A percentile compares a stretch with the other conserved stretches of the same genome.
Evolutionary conservation across 1,284 basidiomycete genomes (phyloP).

Genomic region (Sphaerobolus stellatus): DNA sequence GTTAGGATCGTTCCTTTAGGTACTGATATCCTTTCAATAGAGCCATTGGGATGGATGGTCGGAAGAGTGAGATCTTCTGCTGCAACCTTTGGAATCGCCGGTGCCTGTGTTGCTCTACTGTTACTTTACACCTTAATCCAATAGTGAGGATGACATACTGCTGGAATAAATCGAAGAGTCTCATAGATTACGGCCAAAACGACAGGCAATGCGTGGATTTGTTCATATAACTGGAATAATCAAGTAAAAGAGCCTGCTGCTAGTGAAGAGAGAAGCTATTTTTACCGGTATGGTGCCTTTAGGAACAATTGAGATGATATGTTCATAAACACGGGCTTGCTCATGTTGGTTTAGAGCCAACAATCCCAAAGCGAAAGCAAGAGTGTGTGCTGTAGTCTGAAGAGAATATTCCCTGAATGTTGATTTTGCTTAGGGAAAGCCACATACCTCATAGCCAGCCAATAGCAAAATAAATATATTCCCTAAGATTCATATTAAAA

Average conservation of each 20-base stretch:
- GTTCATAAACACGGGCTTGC: conserved; percentile 58
- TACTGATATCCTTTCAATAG: conserved; percentile 40
- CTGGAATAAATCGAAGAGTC: conserved; percentile 58
- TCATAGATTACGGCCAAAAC: conserved; percentile 57
- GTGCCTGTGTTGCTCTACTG: conserved; percentile 30
- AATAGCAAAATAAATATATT: conserved; percentile 60
- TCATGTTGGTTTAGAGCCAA: conserved; percentile 57
- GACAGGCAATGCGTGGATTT: conserved; percentile 34
- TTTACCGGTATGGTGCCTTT: conserved; percentile 43
- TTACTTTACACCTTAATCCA: background rate
- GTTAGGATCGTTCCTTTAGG: conserved; percentile 44
- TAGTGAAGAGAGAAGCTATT: background rate
- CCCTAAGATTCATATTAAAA: conserved; percentile 30
- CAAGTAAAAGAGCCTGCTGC: background rate
- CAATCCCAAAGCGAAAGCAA: conserved; percentile 56
- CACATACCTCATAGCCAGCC: conserved; percentile 57
- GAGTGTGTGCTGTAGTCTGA: conserved; percentile 53
- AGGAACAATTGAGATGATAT: conserved; percentile 45
- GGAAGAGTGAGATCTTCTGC: conserved; percentile 45
- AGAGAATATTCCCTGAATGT: background rate
- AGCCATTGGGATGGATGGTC: conserved; percentile 31
- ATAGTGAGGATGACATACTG: conserved; percentile 37
- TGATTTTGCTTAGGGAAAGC: background rate
- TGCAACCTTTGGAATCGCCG: conserved; percentile 48
- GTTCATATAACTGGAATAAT: conserved; percentile 9